A percentile compares a stretch with the other conserved stretches of the same genome.
Conservation (phyloP, 1,284 basidiomycete genomes). For the Salmacisia buchloeana region DNA sequence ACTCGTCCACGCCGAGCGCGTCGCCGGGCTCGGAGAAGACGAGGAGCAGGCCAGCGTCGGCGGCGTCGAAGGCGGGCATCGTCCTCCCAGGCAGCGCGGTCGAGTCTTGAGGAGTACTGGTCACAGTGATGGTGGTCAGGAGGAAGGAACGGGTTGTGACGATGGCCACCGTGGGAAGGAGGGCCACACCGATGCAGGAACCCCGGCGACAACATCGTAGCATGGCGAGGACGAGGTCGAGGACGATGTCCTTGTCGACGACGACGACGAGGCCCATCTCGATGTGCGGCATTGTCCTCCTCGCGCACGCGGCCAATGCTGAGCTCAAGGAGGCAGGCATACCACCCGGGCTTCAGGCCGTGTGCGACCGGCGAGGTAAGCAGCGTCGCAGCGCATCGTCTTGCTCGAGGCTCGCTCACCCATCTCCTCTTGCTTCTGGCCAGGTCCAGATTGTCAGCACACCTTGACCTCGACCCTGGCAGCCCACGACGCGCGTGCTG, state of each 20-base stretch:
- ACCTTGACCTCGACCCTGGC: not conserved
- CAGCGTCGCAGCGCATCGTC: not conserved
- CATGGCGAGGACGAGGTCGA: no score
- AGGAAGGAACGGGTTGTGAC: no score
- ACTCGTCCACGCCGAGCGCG: conserved; percentile 34
- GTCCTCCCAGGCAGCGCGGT: no score
- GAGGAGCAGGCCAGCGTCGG: conserved; percentile 38
- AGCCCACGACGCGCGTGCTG: no score
- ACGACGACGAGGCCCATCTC: not conserved
- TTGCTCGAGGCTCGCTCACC: no score
- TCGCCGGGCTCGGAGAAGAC: conserved; percentile 45
- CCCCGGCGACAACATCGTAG: no score
- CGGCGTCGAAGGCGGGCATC: no score
- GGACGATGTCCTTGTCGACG: not conserved
- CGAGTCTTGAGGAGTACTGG: no score
- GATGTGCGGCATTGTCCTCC: conserved; percentile 6
- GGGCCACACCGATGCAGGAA: no score
- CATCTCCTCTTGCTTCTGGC: not conserved
- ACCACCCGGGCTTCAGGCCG: not conserved
- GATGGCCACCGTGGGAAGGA: no score
- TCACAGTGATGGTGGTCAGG: no score
- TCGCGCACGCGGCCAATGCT: not conserved
- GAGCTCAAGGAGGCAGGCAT: not conserved
- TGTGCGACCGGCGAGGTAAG: not conserved
- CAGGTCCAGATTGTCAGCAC: not conserved